Base-by-base conservation (phyloP, 805 yeast genomes). In the Wickerhamiella alocasiicola region DNA sequence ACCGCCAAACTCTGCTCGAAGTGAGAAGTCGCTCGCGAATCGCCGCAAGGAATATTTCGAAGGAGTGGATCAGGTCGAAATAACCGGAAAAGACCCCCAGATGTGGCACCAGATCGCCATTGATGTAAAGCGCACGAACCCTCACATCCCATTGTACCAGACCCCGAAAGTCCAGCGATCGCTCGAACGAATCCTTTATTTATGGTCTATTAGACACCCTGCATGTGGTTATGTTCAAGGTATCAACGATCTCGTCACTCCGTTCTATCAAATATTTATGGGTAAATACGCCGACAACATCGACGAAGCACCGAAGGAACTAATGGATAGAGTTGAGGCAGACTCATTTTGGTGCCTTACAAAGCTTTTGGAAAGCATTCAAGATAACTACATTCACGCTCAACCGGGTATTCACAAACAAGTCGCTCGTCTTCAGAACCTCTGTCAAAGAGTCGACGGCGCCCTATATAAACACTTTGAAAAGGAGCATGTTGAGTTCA, bases 161-260 rank as follows among this genome's bases (percentile, higher is more conserved):
- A 72, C 57, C 50, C 71, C 71, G 16, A 64, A 76, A 2, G 82
- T 91, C 0, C 97, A 88, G 50, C 64, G 76, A 42, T 74, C 93
- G 12, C 64, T 88, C 44, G 85, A 87, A 51, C 74, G 80, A 49
- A 76, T 91, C 7, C 63, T 88, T 41, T 88, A 85, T 54, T 64
- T 88, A 25, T 88, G 98, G 98, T 93, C 97, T 0, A 76, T 88
- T 19, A 70, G 97, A 49, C 97, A 91, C 56, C 97, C 98, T 1
- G 95, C 97, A 5, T 78, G 91, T 55, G 98, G 98, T 12, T 88
- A 88, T 59, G 98, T 88, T 16, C 98, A 88, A 63, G 98, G 98
- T 20, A 88, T 88, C 39, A 88, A 88, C 58, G 98, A 88, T 61
- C 67, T 88, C 37, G 83, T 78, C 12, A 88, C 96, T 1, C 97